These are phyloP conservation scores for Bipolaris oryzae DNA, from an alignment of 2,329 filamentous ascomycete genomes.

Conservation along the genomic window DNA sequence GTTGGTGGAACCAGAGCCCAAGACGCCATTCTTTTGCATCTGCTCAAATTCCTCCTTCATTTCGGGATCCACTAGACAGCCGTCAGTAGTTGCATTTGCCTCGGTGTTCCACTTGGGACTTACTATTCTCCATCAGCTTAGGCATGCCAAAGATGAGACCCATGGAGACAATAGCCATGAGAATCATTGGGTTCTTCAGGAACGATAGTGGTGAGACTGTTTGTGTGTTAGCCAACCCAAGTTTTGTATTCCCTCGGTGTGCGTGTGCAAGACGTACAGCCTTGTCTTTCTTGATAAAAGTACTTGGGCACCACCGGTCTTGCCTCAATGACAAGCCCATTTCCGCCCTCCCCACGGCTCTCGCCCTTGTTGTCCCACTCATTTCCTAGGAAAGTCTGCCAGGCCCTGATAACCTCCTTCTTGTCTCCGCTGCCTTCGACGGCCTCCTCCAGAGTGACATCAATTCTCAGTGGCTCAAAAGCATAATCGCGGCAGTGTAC, in stretches of 20 bases:
- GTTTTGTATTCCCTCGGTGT: background rate
- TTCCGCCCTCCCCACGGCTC: constrained; percentile 53
- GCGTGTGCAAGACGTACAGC: constrained; percentile 64
- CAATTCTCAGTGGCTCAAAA: constrained; percentile 81
- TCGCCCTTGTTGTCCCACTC: constrained; percentile 89
- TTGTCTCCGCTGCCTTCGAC: constrained; percentile 39
- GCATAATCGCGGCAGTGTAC: constrained; percentile 75
- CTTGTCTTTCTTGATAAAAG: constrained; percentile 76
- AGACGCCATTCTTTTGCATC: constrained; percentile 76
- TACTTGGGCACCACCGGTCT: constrained; percentile 68
- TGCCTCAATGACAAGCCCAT: constrained; percentile 63
- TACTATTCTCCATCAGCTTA: constrained; percentile 94
- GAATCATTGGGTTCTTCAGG: constrained; percentile 94
- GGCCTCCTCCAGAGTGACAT: constrained; percentile 58
- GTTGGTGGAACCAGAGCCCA: constrained; percentile 51
- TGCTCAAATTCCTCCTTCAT: constrained; percentile 91
- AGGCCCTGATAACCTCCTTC: constrained; percentile 63
- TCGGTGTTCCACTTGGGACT: constrained; percentile 47
- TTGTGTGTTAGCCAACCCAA: constrained; percentile 23
- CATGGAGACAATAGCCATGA: constrained; percentile 85
- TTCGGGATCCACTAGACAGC: constrained; percentile 88
- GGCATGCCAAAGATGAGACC: constrained; percentile 90
- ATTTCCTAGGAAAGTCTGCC: constrained; percentile 87
- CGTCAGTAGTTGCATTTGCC: constrained; percentile 13
- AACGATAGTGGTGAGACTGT: constrained; percentile 79